A percentile compares a stretch with the other conserved stretches of the same genome.
Conservation (phyloP, 2,329 filamentous ascomycete species). For the Epichloe elymi region DNA sequence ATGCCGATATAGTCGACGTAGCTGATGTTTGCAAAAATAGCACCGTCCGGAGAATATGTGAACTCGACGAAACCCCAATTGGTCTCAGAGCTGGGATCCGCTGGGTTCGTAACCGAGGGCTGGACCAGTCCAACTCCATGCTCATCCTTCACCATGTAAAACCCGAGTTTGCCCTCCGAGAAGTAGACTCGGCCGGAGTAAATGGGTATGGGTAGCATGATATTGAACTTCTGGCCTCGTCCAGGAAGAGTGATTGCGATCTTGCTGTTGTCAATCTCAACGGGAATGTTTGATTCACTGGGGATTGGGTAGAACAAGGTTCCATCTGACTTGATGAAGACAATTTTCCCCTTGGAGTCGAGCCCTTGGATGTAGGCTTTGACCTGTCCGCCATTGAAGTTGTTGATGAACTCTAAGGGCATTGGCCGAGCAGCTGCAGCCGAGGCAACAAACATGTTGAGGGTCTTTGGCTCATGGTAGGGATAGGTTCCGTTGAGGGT, state of each 20-base stretch:
- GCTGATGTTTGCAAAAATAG: constrained; percentile 35
- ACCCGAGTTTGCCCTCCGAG: constrained; percentile 26
- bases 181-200: constrained; percentile 32
- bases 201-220: constrained; percentile 28
- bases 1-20: constrained; percentile 40
- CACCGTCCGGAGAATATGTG: constrained; percentile 25
- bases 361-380: constrained; percentile 34
- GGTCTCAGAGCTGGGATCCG: constrained; percentile 28
- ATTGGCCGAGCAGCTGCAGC: constrained; percentile 8
- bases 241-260: constrained; percentile 30
- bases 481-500: constrained; percentile 26
- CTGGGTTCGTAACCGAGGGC: constrained; percentile 30
- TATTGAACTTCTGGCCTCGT: constrained; percentile 21
- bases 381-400: constrained; percentile 23
- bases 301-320: constrained; percentile 29
- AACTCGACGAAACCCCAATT: constrained; percentile 40
- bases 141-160: constrained; percentile 25
- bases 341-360: constrained; percentile 24
- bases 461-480: constrained; percentile 4
- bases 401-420: constrained; percentile 28
- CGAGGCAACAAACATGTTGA: background rate
- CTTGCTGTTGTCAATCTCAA: constrained; percentile 20
- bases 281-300: constrained; percentile 20
- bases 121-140: constrained; percentile 29
- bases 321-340: constrained; percentile 30